Evolutionary conservation across 768 basidiomycete species (phyloP).

Genomic region (Leccinum fibrillosum): DNA sequence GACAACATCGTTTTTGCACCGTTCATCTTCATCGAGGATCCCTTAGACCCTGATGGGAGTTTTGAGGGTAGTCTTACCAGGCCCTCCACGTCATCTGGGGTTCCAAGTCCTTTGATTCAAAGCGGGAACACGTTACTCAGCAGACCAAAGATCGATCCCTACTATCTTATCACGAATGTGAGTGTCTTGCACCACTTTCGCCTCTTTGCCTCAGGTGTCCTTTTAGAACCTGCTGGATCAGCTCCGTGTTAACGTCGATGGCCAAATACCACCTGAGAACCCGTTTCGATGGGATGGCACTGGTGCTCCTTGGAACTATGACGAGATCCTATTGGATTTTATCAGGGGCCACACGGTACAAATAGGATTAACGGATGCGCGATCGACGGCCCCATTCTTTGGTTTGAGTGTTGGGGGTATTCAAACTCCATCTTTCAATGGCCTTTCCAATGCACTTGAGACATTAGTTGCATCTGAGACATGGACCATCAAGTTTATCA

Average conservation of each 20-base stretch:
- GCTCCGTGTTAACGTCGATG: constrained; percentile 63
- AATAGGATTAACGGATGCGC: constrained; percentile 44
- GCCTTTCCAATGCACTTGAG: constrained; percentile 27
- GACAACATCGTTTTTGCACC: constrained; percentile 97
- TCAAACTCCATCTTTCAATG: constrained; percentile 27
- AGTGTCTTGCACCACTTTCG: constrained; percentile 19
- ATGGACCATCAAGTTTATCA: constrained; percentile 65
- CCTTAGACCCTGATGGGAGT: constrained; percentile 59
- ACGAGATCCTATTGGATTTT: constrained; percentile 63
- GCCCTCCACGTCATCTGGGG: constrained; percentile 35
- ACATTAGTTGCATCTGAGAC: constrained; percentile 29
- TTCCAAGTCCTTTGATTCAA: constrained; percentile 29
- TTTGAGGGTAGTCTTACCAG: constrained; percentile 41
- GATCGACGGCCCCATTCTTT: constrained; percentile 41
- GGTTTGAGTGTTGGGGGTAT: constrained; percentile 37
- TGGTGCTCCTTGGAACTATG: constrained; percentile 62
- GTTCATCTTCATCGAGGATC: constrained; percentile 95
- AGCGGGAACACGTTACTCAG: constrained; percentile 42
- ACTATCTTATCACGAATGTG: constrained; percentile 84
- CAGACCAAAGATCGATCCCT: constrained; percentile 81
- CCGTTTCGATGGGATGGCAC: constrained; percentile 72
- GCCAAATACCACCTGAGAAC: constrained; percentile 53
- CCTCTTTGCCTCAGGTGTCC: constrained; percentile 5
- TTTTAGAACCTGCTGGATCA: constrained; percentile 62
- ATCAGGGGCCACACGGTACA: constrained; percentile 56